phyloP scores from a whole-genome alignment of 2,329 filamentous ascomycete genomes.

The Amylocarpus encephaloides region DNA sequence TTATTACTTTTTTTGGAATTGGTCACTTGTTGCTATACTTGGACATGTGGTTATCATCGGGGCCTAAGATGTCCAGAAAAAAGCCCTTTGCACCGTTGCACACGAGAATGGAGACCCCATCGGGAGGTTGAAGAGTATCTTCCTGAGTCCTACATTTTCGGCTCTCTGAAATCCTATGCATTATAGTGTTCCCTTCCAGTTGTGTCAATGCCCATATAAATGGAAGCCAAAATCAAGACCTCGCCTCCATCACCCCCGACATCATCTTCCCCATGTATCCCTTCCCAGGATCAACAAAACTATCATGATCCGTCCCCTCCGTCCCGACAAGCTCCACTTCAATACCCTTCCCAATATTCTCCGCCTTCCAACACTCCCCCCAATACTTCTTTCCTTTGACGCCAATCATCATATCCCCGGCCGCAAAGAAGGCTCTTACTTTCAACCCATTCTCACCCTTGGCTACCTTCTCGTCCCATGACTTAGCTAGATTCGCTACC shows the following conservation, averaged over 20 bases:
- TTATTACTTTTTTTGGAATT: too few species aligned
- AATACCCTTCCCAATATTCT: conserved; percentile 27
- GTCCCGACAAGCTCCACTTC: conserved; percentile 31
- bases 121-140: too few species aligned
- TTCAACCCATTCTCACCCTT: conserved; percentile 14
- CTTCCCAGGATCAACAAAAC: conserved; percentile 13
- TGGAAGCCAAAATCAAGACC: too few species aligned
- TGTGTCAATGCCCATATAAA: too few species aligned
- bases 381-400: conserved; percentile 38
- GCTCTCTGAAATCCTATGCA: too few species aligned
- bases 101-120: too few species aligned
- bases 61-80: too few species aligned
- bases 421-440: conserved; percentile 29
- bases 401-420: conserved; percentile 38
- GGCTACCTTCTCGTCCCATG: conserved; percentile 14
- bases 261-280: conserved; percentile 10
- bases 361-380: conserved; percentile 35
- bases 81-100: too few species aligned
- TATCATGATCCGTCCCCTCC: conserved; percentile 37
- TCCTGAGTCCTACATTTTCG: too few species aligned
- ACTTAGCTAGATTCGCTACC: conserved; percentile 12
- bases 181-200: too few species aligned
- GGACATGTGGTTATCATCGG: too few species aligned
- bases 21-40: too few species aligned
- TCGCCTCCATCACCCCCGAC: background rate